Percentiles rank a stretch among this genome's conserved stretches.
Evolutionary conservation across 345 rosid genomes (phyloP).

Genomic region (Bruguiera sexangula): DNA sequence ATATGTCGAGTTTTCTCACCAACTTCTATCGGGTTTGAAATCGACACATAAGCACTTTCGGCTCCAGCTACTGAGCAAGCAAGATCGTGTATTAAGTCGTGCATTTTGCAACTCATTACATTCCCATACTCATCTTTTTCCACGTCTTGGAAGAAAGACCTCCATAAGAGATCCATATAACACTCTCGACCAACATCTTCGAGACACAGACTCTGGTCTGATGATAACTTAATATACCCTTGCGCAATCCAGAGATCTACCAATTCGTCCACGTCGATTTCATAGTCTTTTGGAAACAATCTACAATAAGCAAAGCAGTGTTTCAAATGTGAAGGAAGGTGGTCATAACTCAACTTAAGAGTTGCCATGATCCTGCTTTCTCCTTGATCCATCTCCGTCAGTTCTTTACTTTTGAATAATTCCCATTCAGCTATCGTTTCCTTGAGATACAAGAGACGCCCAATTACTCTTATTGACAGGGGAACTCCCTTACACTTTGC

Average conservation of each 20-base stretch:
- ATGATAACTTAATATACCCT: constrained; percentile 14
- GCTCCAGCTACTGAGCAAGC: neutral
- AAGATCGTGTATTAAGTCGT: constrained; percentile 28
- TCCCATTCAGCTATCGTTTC: constrained; percentile 18
- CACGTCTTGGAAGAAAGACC: constrained; percentile 24
- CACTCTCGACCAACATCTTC: constrained; percentile 4
- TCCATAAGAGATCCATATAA: neutral
- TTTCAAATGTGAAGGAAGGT: constrained; percentile 28
- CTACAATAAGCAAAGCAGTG: constrained; percentile 23
- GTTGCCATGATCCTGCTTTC: constrained; percentile 1
- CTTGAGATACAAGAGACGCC: constrained; percentile 8
- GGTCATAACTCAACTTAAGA: constrained; percentile 26
- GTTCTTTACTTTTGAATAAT: neutral
- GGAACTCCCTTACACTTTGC: constrained; percentile 15
- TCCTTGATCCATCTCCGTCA: neutral
- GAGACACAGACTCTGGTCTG: neutral
- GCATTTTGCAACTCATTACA: constrained; percentile 7
- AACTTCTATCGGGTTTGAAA: fast-evolving
- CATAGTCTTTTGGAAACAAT: too few relatives aligned
- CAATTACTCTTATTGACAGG: constrained; percentile 13
- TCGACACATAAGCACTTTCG: too few relatives aligned
- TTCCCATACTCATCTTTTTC: neutral
- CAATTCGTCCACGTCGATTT: too few relatives aligned
- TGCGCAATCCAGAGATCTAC: neutral
- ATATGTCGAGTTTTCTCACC: neutral